Conservation (phyloP, 257 asterid species). For the Solanum sparsipilum region DNA sequence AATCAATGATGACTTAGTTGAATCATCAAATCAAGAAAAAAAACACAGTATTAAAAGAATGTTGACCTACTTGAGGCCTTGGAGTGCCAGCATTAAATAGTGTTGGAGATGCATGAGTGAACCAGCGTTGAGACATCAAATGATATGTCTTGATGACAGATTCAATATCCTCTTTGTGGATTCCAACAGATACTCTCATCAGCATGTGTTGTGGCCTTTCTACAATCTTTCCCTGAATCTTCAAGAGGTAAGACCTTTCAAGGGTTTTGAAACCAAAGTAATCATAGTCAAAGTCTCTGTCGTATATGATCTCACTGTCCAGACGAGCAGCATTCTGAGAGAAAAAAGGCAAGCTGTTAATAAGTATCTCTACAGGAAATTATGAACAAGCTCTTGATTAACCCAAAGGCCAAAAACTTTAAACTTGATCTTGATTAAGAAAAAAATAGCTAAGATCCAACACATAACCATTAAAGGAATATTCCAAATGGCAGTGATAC, state of each 20-base stretch:
- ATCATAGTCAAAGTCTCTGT: slow-evolving; percentile 89
- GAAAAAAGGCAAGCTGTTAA: background rate
- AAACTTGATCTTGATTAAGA: background rate
- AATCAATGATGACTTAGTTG: background rate
- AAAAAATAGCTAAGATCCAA: background rate
- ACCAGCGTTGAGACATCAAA: slow-evolving; percentile 88
- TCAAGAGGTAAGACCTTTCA: slow-evolving; percentile 84
- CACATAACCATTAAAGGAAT: background rate
- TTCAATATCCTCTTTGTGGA: slow-evolving; percentile 77
- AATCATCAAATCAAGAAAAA: background rate
- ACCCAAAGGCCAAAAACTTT: background rate
- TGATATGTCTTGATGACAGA: slow-evolving; percentile 76
- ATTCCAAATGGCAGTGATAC: slow-evolving; percentile 13
- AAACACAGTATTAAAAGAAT: background rate
- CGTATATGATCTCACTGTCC: slow-evolving; percentile 93
- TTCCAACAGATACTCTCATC: slow-evolving; percentile 96
- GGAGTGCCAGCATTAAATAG: slow-evolving; percentile 98
- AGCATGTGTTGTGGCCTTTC: slow-evolving; percentile 99
- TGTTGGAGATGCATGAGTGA: slow-evolving; percentile 97
- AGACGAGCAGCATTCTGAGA: slow-evolving; percentile 69
- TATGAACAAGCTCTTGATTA: background rate
- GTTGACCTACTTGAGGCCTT: slow-evolving; percentile 65
- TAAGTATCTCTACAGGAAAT: background rate
- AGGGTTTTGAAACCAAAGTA: slow-evolving; percentile 93
- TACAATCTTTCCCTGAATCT: slow-evolving; percentile 71